Percentiles rank a stretch among this genome's conserved stretches.
phyloP scores from a whole-genome alignment of 495 filamentous ascomycete genomes.

The Lophiostoma macrostomum region DNA sequence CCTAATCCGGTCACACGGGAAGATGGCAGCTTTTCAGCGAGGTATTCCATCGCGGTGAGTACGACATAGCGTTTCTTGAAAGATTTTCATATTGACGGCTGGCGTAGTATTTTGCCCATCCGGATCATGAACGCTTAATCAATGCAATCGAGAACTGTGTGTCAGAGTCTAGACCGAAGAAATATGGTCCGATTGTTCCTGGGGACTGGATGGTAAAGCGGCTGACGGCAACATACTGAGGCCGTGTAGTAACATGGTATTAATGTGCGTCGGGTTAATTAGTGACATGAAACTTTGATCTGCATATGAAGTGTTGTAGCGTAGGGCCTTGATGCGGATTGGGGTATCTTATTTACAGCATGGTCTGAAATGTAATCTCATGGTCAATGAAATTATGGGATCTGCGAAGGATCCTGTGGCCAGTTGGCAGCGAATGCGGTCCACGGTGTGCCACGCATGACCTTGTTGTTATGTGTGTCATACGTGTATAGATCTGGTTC shows the following conservation, averaged over 20 bases:
- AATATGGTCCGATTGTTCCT: neutral
- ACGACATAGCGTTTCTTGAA: neutral
- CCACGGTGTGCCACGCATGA: conserved; percentile 24
- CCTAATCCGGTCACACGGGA: conserved; percentile 4
- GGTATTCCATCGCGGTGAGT: conserved; percentile 13
- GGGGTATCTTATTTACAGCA: no score
- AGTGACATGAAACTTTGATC: no score
- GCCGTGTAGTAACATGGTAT: no score
- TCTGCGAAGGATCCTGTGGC: conserved; percentile 15
- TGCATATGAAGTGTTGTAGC: no score
- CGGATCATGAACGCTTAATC: conserved; percentile 8
- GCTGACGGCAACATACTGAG: conserved; percentile 17
- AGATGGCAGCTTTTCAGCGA: conserved; percentile 6
- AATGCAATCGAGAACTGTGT: conserved; percentile 12
- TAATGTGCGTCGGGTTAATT: no score
- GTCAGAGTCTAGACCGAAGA: conserved; percentile 1
- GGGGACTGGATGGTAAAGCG: conserved; percentile 15
- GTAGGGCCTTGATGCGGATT: no score
- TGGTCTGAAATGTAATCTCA: no score
- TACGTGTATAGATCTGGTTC: conserved; percentile 12
- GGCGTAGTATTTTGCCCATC: conserved; percentile 11
- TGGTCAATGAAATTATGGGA: no score
- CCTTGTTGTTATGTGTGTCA: conserved; percentile 4
- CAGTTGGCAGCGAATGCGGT: conserved; percentile 26
- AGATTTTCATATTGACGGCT: neutral